Conservation (phyloP, 257 asterid genomes). For the Solanum chiquidenum region DNA sequence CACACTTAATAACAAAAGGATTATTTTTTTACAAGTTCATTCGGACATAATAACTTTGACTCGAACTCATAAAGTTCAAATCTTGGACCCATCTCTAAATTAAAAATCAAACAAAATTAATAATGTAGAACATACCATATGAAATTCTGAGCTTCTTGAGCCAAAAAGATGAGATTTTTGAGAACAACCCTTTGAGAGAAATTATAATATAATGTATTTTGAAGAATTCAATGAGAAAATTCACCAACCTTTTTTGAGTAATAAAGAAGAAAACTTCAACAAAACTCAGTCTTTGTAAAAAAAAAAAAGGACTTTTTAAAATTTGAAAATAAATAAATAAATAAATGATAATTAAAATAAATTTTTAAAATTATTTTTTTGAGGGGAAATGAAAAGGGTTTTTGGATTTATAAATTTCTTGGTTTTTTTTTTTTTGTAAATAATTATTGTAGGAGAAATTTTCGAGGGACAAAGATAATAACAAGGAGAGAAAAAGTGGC, state of each 20-base stretch:
- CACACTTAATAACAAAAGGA: neutral
- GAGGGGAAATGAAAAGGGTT: neutral
- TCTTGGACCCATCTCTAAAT: neutral
- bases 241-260: neutral
- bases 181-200: neutral
- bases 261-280: neutral
- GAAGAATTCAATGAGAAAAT: neutral
- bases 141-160: neutral
- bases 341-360: neutral
- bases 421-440: neutral
- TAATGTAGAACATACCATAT: neutral
- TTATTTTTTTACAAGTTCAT: neutral
- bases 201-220: neutral
- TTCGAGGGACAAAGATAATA: neutral
- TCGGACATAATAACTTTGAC: neutral
- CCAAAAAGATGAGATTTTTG: neutral
- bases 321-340: neutral
- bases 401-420: neutral
- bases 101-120: neutral
- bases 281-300: neutral
- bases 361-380: neutral
- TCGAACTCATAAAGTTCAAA: neutral
- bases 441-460: neutral
- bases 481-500: neutral
- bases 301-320: neutral